A percentile compares a stretch with the other conserved stretches of the same genome.
These are phyloP conservation scores for Ehretia macrophylla DNA, from an alignment of 257 asterid species.

Conservation along the genomic window DNA sequence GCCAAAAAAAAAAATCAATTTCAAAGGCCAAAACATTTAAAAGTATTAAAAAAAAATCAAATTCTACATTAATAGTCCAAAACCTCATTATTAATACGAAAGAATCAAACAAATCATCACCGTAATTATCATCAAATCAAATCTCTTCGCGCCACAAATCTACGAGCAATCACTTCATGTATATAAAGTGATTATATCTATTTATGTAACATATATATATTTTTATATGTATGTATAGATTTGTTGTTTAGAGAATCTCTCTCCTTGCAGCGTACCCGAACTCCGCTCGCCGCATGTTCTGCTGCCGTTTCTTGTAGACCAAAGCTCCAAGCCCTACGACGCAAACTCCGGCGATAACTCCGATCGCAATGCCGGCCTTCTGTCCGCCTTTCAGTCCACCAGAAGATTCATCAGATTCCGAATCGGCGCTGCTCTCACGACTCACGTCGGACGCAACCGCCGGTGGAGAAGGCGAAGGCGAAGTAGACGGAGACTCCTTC, in stretches of 20 bases:
- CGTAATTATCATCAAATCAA: constrained; percentile 9
- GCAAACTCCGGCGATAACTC: constrained; percentile 47
- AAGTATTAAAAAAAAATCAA: too few relatives aligned
- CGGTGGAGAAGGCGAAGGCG: constrained; percentile 30
- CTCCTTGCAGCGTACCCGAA: constrained; percentile 48
- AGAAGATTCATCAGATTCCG: constrained; percentile 16
- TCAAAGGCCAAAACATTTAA: too few relatives aligned
- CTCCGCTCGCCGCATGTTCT: constrained; percentile 60
- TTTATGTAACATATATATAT: constrained; percentile 8
- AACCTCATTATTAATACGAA: constrained; percentile 18
- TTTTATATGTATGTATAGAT: constrained; percentile 1
- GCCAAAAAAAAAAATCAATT: not conserved
- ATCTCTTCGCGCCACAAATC: constrained; percentile 1
- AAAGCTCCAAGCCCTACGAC: constrained; percentile 43
- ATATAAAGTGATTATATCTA: too few relatives aligned
- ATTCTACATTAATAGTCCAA: not conserved
- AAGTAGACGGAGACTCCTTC: constrained; percentile 25
- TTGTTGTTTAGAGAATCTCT: constrained; percentile 34
- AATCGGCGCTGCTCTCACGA: constrained; percentile 16
- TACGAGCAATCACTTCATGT: not conserved
- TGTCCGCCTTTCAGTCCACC: constrained; percentile 49
- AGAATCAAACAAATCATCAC: constrained; percentile 27
- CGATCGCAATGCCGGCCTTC: constrained; percentile 66
- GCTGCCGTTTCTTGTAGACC: constrained; percentile 67
- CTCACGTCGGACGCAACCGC: constrained; percentile 13